Conservation (phyloP, 2,329 filamentous ascomycete species). For the Piedraia hortae region DNA sequence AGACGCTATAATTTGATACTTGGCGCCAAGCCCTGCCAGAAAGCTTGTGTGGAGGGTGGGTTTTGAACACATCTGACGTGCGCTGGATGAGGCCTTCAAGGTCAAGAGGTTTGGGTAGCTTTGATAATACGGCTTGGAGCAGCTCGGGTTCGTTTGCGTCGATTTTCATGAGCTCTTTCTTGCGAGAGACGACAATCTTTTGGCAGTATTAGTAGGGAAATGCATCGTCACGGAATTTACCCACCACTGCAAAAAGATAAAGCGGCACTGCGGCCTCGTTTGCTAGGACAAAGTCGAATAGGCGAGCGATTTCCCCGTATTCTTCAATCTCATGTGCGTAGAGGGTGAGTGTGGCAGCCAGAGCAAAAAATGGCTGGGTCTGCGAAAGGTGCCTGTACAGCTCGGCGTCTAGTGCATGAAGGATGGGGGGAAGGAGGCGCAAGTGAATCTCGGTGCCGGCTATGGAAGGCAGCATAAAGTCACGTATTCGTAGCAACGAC, state of each 20-base stretch:
- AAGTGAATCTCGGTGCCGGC: constrained; percentile 60
- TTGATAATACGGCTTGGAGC: constrained; percentile 66
- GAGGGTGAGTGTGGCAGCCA: constrained; percentile 80
- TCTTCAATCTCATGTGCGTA: constrained; percentile 89
- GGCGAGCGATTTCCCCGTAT: constrained; percentile 61
- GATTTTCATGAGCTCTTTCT: constrained; percentile 65
- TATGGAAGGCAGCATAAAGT: constrained; percentile 88
- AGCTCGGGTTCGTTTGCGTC: constrained; percentile 66
- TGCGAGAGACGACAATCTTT: constrained; percentile 54
- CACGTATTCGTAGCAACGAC: constrained; percentile 68
- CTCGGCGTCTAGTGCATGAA: constrained; percentile 40
- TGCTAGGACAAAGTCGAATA: constrained; percentile 81
- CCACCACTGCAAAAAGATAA: constrained; percentile 54
- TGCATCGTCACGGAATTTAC: constrained; percentile 3
- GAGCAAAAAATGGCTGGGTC: constrained; percentile 61
- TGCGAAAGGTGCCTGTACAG: constrained; percentile 35
- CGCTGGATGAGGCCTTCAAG: constrained; percentile 48
- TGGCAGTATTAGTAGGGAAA: constrained; percentile 1
- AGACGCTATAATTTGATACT: constrained; percentile 49
- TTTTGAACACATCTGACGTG: constrained; percentile 34
- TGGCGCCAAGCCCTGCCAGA: constrained; percentile 34
- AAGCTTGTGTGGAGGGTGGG: constrained; percentile 44
- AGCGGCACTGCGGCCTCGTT: constrained; percentile 66
- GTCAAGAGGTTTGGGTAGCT: constrained; percentile 55
- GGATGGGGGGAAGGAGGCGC: constrained; percentile 58